Percentiles rank a stretch among this genome's conserved stretches.
Conservation (phyloP, 1,284 basidiomycete species). For the Phaffia rhodozyma region DNA sequence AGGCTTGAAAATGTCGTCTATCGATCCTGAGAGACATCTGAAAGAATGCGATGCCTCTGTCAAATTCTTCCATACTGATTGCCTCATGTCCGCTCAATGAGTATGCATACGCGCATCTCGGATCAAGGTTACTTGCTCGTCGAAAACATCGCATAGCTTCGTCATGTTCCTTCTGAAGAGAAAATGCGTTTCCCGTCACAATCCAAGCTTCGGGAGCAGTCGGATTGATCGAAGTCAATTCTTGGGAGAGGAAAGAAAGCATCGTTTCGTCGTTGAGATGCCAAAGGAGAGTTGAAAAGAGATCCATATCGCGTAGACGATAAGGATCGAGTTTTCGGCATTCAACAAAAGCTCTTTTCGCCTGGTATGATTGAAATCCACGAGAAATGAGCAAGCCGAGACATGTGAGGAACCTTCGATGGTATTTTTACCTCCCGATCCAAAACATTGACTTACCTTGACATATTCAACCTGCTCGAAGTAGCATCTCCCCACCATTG, state of each 20-base stretch:
- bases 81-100: conserved; percentile 89
- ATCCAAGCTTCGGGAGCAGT: conserved; percentile 85
- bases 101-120: conserved; percentile 77
- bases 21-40: conserved; percentile 77
- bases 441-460: conserved; percentile 45
- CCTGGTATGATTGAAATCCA: conserved; percentile 41
- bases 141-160: conserved; percentile 86
- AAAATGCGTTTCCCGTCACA: conserved; percentile 84
- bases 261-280: conserved; percentile 68
- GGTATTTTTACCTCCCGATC: no score
- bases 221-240: conserved; percentile 66
- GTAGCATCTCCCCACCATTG: conserved; percentile 68
- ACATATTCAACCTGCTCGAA: conserved; percentile 79
- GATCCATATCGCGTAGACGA: conserved; percentile 78
- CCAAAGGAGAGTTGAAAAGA: conserved; percentile 88
- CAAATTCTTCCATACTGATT: conserved; percentile 74
- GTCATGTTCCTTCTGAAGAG: conserved; percentile 74
- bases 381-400: conserved; percentile 1
- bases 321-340: conserved; percentile 70
- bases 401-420: not conserved
- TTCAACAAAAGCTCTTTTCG: conserved; percentile 71
- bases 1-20: conserved; percentile 85
- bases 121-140: conserved; percentile 63
- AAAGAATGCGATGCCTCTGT: conserved; percentile 78
- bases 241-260: conserved; percentile 79